Percentiles rank a stretch among this genome's conserved stretches.
These are phyloP conservation scores for Quercus glauca DNA, from an alignment of 306 rosid genomes.

Conservation along the genomic window DNA sequence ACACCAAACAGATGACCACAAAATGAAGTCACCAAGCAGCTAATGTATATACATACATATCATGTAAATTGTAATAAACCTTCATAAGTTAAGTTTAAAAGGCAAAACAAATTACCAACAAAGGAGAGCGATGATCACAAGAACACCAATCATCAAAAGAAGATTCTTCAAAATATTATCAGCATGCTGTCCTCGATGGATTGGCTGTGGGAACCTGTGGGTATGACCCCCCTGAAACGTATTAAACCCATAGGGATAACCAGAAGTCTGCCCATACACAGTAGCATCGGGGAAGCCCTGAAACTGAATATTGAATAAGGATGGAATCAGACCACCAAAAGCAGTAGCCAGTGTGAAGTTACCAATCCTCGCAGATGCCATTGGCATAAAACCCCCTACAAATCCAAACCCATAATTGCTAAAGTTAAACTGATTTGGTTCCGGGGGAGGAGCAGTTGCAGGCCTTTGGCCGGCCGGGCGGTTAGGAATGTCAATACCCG, in stretches of 20 bases:
- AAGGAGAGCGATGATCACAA: constrained; percentile 68
- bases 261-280: constrained; percentile 88
- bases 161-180: constrained; percentile 80
- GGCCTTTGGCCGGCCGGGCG: constrained; percentile 91
- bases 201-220: constrained; percentile 50
- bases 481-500: constrained; percentile 69
- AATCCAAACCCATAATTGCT: constrained; percentile 71
- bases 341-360: constrained; percentile 81
- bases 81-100: not conserved
- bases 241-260: constrained; percentile 62
- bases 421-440: constrained; percentile 55
- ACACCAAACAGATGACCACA: constrained; percentile 23
- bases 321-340: constrained; percentile 78
- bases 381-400: constrained; percentile 83
- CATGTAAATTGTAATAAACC: constrained; percentile 3
- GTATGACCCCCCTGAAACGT: constrained; percentile 65
- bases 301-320: constrained; percentile 69
- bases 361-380: constrained; percentile 75
- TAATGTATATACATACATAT: constrained; percentile 45
- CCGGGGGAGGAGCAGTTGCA: constrained; percentile 53
- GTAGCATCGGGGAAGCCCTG: constrained; percentile 83
- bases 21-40: constrained; percentile 14
- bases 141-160: constrained; percentile 62
- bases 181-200: constrained; percentile 54
- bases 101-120: constrained; percentile 41